These are phyloP conservation scores for Debaryomycetaceae sp. DNA, from an alignment of 1,139 yeast genomes.

Conservation along the genomic window DNA sequence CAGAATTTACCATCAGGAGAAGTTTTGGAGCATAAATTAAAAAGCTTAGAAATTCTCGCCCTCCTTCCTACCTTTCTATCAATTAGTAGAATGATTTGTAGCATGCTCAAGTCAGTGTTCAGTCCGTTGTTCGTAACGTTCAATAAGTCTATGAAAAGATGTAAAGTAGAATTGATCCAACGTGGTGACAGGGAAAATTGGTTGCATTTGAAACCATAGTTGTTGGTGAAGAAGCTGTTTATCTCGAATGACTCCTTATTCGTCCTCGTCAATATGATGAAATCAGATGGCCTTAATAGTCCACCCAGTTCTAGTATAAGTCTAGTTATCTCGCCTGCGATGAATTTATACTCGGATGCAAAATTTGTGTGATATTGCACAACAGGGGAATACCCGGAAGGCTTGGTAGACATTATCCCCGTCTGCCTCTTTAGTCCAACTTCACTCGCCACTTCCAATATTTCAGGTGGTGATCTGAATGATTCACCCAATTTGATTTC, in stretches of 20 bases:
- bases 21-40: slow-evolving; percentile 8
- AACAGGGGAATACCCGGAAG: slow-evolving; percentile 29
- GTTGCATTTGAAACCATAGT: slow-evolving; percentile 40
- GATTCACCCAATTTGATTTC: slow-evolving; percentile 42
- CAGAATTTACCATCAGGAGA: not conserved
- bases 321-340: slow-evolving; percentile 44
- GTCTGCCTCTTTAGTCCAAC: slow-evolving; percentile 16
- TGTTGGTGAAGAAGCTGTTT: slow-evolving; percentile 30
- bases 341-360: slow-evolving; percentile 37
- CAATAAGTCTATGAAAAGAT: slow-evolving; percentile 48
- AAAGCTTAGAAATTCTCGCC: slow-evolving; percentile 23
- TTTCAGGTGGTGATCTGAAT: slow-evolving; percentile 59
- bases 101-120: slow-evolving; percentile 32
- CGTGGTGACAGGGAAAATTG: slow-evolving; percentile 46
- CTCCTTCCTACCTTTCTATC: slow-evolving; percentile 24
- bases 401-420: not conserved
- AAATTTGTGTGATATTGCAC: slow-evolving; percentile 21
- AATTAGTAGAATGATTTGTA: slow-evolving; percentile 25
- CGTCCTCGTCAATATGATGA: slow-evolving; percentile 52
- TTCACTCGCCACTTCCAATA: slow-evolving; percentile 39
- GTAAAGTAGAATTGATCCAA: slow-evolving; percentile 53
- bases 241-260: slow-evolving; percentile 51
- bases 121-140: slow-evolving; percentile 32
- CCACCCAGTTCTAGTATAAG: slow-evolving; percentile 46
- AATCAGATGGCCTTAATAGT: slow-evolving; percentile 44